These are phyloP conservation scores for Microsporum audouinii DNA, from an alignment of 2,329 filamentous ascomycete species.

Conservation along the genomic window DNA sequence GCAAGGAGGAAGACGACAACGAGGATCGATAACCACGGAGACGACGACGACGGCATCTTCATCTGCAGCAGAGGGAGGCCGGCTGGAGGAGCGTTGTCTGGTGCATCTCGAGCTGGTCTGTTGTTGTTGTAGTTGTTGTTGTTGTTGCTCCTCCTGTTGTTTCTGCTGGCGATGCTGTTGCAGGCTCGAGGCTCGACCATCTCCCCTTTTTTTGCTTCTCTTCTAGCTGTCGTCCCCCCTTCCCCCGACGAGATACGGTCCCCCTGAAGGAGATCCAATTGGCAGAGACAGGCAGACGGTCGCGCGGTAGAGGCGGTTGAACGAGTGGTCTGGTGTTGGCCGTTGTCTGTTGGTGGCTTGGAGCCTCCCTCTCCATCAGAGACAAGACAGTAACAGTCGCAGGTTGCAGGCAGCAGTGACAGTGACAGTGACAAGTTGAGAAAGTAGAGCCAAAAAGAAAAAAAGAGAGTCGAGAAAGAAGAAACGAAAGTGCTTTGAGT, in stretches of 20 bases:
- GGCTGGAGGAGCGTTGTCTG: background rate
- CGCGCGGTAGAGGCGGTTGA: background rate
- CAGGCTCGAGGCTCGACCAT: background rate
- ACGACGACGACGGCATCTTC: background rate
- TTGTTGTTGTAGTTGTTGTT: background rate
- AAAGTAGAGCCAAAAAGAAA: too few species aligned
- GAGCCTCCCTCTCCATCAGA: constrained; percentile 4
- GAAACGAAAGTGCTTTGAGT: too few species aligned
- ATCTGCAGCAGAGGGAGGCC: background rate
- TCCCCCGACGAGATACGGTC: too few species aligned
- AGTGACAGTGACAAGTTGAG: too few species aligned
- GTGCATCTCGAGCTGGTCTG: background rate
- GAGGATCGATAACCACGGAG: background rate
- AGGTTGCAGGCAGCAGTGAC: too few species aligned
- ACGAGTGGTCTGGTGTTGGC: background rate
- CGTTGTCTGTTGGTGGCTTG: constrained; percentile 4
- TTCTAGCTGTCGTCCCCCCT: too few species aligned
- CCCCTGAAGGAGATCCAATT: background rate
- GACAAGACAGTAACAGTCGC: too few species aligned
- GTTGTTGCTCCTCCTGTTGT: background rate
- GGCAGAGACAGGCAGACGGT: background rate
- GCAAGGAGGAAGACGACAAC: constrained; percentile 3
- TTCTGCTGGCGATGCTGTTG: background rate
- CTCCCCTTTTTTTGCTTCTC: background rate
- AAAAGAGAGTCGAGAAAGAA: too few species aligned